phyloP scores from a whole-genome alignment of 129 eudicot species.

The Chrysanthemum seticuspe region DNA sequence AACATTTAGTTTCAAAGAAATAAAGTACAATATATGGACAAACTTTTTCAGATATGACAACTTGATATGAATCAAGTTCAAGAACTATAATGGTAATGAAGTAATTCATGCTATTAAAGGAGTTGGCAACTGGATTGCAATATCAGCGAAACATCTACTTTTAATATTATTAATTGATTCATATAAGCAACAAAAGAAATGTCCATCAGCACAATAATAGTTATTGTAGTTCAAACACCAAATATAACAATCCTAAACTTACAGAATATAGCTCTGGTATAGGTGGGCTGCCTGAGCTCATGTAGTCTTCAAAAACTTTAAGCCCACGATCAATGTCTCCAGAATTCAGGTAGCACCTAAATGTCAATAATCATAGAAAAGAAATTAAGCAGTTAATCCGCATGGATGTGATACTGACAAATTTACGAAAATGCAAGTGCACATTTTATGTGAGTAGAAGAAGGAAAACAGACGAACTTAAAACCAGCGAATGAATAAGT shows the following conservation, averaged over 20 bases:
- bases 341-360: slow-evolving; percentile 72
- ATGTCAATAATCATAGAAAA: slow-evolving; percentile 12
- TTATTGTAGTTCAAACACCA: not conserved
- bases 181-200: not conserved
- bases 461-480: not conserved
- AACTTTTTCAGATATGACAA: not conserved
- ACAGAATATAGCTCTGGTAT: slow-evolving; percentile 58
- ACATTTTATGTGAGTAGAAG: too few relatives aligned
- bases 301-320: slow-evolving; percentile 63
- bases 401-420: not conserved
- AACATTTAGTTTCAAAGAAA: not conserved
- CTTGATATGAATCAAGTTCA: not conserved
- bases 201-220: not conserved
- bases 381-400: not conserved
- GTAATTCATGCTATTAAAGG: not conserved
- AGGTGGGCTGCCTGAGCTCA: slow-evolving; percentile 51
- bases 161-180: not conserved
- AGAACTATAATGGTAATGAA: not conserved
- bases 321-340: slow-evolving; percentile 74
- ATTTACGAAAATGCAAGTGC: too few relatives aligned
- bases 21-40: not conserved
- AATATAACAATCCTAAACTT: slow-evolving; percentile 32
- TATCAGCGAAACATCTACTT: not conserved
- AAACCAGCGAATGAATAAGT: not conserved
- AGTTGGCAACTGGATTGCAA: slow-evolving; percentile 1